Percentiles rank a stretch among this genome's conserved stretches.
Evolutionary conservation across 169 alveolate species (phyloP).

Genomic region (Neospora caninum): DNA sequence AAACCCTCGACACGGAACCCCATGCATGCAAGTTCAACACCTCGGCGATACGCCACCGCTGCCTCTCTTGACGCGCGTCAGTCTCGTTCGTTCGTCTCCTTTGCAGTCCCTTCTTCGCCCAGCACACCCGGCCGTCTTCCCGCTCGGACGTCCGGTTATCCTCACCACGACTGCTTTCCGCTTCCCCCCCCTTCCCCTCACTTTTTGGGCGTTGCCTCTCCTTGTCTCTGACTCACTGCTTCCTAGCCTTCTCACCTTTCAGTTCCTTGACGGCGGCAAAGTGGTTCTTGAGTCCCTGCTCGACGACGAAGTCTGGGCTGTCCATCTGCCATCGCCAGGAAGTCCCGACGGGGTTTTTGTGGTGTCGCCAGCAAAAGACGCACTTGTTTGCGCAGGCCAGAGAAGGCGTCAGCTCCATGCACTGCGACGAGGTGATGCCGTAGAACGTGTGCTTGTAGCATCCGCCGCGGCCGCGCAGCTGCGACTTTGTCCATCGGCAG

Average conservation of each 20-base stretch:
- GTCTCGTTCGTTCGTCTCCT: no score
- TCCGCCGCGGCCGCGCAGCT: slow-evolving; percentile 88
- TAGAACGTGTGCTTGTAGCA: slow-evolving; percentile 92
- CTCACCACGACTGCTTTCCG: no score
- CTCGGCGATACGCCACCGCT: no score
- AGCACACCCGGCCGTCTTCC: no score
- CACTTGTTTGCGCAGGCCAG: slow-evolving; percentile 93
- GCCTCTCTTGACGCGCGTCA: no score
- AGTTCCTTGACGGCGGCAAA: slow-evolving; percentile 42
- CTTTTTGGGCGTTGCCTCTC: no score
- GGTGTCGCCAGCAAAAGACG: slow-evolving; percentile 93
- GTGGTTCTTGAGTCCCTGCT: slow-evolving; percentile 59
- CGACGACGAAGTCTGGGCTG: slow-evolving; percentile 78
- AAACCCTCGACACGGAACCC: no score
- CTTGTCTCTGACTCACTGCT: no score
- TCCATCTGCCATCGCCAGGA: slow-evolving; percentile 89
- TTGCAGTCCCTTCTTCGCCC: no score
- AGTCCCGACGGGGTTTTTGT: slow-evolving; percentile 88
- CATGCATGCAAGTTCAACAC: no score
- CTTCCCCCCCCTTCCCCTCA: no score
- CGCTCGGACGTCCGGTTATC: no score
- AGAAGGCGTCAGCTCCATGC: slow-evolving; percentile 92
- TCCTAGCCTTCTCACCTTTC: slow-evolving; percentile 34
- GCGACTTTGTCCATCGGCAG: slow-evolving; percentile 89
- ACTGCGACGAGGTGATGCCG: slow-evolving; percentile 88